Percentiles rank a stretch among this genome's conserved stretches.
Evolutionary conservation across 2,329 filamentous ascomycete species (phyloP).

Genomic region (Ploettnerulaceae sp.): DNA sequence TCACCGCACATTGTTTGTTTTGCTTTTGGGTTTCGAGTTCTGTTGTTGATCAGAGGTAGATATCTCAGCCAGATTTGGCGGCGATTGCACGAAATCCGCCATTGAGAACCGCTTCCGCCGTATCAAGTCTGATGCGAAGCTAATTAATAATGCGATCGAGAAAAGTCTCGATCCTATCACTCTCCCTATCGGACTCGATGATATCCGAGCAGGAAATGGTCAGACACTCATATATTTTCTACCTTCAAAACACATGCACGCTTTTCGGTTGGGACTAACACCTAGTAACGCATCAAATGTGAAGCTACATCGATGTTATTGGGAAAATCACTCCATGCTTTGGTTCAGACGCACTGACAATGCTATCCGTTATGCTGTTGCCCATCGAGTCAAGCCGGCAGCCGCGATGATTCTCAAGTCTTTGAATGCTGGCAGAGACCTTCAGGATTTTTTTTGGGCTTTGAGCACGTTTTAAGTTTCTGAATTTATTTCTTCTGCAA

Average conservation of each 20-base stretch:
- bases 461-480: no score
- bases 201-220: slow-evolving; percentile 8
- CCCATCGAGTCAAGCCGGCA: no score
- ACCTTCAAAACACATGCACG: slow-evolving; percentile 1
- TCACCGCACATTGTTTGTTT: slow-evolving; percentile 4
- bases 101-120: slow-evolving; percentile 39
- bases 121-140: slow-evolving; percentile 37
- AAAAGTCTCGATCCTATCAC: slow-evolving; percentile 35
- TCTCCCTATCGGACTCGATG: slow-evolving; percentile 26
- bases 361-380: no score
- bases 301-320: no score
- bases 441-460: no score
- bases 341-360: neutral
- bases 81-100: slow-evolving; percentile 34
- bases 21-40: slow-evolving; percentile 5
- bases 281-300: no score
- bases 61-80: slow-evolving; percentile 29
- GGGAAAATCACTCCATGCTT: no score
- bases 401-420: no score
- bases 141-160: slow-evolving; percentile 33
- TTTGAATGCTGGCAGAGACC: no score
- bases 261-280: no score
- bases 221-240: neutral
- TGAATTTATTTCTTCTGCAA: no score
- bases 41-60: slow-evolving; percentile 24